A percentile compares a stretch with the other conserved stretches of the same genome.
Conservation (phyloP, 2,329 filamentous ascomycete genomes). For the Epichloe hybrida region DNA sequence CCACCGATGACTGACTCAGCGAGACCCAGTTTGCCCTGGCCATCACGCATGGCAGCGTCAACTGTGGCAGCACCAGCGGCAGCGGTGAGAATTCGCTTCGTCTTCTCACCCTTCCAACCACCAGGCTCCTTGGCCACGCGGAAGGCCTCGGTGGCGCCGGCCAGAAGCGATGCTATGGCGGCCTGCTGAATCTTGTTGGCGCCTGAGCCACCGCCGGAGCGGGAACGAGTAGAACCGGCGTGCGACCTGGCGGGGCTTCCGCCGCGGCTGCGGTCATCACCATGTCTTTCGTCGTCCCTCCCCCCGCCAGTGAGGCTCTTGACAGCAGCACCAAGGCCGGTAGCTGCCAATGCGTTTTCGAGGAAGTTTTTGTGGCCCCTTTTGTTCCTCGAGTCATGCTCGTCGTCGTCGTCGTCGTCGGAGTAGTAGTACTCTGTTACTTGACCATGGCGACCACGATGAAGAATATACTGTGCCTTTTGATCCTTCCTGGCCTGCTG, state of each 20-base stretch:
- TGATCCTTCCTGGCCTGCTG: slow-evolving; percentile 42
- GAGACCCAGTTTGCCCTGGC: slow-evolving; percentile 71
- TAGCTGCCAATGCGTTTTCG: slow-evolving; percentile 48
- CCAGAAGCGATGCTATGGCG: slow-evolving; percentile 79
- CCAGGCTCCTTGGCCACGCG: slow-evolving; percentile 79
- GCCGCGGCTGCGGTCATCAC: slow-evolving; percentile 35
- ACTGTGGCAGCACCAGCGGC: slow-evolving; percentile 77
- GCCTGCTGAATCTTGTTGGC: slow-evolving; percentile 64
- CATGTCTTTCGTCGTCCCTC: slow-evolving; percentile 24
- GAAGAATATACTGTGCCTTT: slow-evolving; percentile 38
- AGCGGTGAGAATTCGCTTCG: slow-evolving; percentile 80
- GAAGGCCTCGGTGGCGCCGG: slow-evolving; percentile 86
- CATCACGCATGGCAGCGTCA: slow-evolving; percentile 59
- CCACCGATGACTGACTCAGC: slow-evolving; percentile 81
- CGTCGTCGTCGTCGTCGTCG: slow-evolving; percentile 31
- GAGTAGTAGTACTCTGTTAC: slow-evolving; percentile 43
- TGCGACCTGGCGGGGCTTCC: slow-evolving; percentile 30
- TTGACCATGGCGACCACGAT: slow-evolving; percentile 40
- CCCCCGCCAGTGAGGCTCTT: slow-evolving; percentile 42
- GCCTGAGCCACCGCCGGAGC: slow-evolving; percentile 20
- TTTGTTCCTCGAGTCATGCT: slow-evolving; percentile 36
- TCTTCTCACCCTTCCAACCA: slow-evolving; percentile 81
- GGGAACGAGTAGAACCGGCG: no score
- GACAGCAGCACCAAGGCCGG: slow-evolving; percentile 46
- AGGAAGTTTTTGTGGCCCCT: slow-evolving; percentile 52